Base-by-base conservation (phyloP, 352 stramenopile genomes). In the Globisporangium paroecandrum region DNA sequence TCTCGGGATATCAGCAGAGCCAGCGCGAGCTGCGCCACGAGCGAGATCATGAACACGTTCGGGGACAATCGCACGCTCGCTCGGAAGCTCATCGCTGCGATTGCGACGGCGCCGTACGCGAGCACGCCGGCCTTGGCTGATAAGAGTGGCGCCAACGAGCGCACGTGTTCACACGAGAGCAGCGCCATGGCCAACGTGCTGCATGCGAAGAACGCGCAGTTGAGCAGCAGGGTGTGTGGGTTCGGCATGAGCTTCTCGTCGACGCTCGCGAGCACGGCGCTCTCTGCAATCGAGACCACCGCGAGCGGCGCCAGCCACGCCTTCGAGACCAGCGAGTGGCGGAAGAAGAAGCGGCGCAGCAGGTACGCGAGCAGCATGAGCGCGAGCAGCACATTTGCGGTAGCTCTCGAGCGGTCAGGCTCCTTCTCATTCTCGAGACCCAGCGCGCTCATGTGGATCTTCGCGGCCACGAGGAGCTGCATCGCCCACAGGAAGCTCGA, bases 401-500 rank as follows among this genome's bases (percentile, higher is more conserved):
- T 53, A 22, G 9, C 15, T 20, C 32, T 20, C 58, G 15, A n/a
- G 18, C 59, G 25, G 8, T 57, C 59, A 15, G 54, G 54, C 6
- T 41, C 25, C 27, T 29, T 34, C 12, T 29, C 59, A 27, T 38
- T 20, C 10, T 58, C 20, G 3, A 54, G 22, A 34, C n/a, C 49
- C 38, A 65, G 27, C 25, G 59, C 59, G 59, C 59, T 65, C 25
- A 47, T 65, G 43, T 65, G 59, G 27, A 65, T 65, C 59, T 65
- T 57, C 8, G 59, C 43, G 6, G 59, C 59, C 20, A 65, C 59
- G 59, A 65, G 6, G 18, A 65, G 59, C 27, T 65, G 59, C 15
- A 65, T 22, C 59, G 25, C 15, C 59, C 59, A 65, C 13, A 65
- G 59, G 13, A 54, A 4, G 25, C 13, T 24, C 43, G 51, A 54